A percentile compares a stretch with the other conserved stretches of the same genome.
phyloP scores from a whole-genome alignment of 148 eudicot species.

The Persicaria maculosa region DNA sequence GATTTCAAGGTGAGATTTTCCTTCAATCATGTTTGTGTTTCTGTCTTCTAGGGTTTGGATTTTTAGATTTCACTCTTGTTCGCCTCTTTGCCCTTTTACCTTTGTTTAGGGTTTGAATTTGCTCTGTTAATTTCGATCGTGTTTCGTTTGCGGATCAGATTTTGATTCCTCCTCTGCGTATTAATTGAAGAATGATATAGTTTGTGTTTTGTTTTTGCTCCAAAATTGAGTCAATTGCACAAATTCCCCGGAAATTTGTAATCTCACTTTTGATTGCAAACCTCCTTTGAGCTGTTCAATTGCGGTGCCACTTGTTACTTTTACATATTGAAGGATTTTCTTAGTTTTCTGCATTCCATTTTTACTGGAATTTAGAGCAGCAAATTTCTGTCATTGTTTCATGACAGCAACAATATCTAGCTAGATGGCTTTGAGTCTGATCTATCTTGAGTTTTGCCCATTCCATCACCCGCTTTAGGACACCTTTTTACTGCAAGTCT shows the following conservation, averaged over 20 bases:
- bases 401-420: background rate
- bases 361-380: background rate
- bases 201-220: background rate
- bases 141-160: background rate
- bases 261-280: background rate
- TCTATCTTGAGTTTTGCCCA: background rate
- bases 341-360: background rate
- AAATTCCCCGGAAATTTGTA: background rate
- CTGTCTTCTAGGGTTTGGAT: constrained; percentile 3
- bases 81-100: background rate
- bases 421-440: background rate
- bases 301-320: background rate
- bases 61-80: background rate
- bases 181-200: background rate
- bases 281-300: background rate
- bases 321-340: background rate
- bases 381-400: background rate
- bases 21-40: background rate
- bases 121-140: background rate
- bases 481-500: background rate
- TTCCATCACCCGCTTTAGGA: background rate
- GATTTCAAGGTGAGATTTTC: background rate
- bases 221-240: background rate
- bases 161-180: background rate
- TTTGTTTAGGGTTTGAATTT: constrained; percentile 4